Percentiles rank a stretch among this genome's conserved stretches.
Evolutionary conservation across 129 eudicot species (phyloP).

Genomic region (Flaveria robusta): DNA sequence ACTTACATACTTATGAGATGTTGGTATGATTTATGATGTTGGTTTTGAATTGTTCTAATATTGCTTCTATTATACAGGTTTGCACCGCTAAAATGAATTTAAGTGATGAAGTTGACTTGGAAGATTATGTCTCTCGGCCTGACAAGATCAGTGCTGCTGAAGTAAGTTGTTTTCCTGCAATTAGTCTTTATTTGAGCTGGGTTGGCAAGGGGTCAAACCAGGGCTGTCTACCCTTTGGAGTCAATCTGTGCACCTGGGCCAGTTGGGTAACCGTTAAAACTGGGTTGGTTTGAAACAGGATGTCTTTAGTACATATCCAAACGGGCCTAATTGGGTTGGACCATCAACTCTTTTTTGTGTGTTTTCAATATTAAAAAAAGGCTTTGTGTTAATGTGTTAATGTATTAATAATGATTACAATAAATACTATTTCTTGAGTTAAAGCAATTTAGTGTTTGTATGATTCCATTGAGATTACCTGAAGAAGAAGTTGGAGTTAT

Average conservation of each 20-base stretch:
- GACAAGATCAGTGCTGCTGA: constrained; percentile 98
- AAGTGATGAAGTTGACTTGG: constrained; percentile 87
- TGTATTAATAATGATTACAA: background rate
- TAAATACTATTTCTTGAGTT: background rate
- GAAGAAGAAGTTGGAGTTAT: too few relatives aligned
- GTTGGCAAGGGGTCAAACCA: background rate
- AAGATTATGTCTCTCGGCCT: constrained; percentile 89
- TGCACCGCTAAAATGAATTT: constrained; percentile 91
- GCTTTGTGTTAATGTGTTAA: background rate
- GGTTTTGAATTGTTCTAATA: background rate
- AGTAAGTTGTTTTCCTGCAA: constrained; percentile 47
- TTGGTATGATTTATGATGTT: background rate
- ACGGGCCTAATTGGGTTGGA: background rate
- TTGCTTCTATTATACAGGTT: constrained; percentile 48
- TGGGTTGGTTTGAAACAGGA: background rate
- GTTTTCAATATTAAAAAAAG: background rate
- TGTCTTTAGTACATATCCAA: background rate
- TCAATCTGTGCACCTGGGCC: background rate
- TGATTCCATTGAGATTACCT: too few relatives aligned
- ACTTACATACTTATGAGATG: background rate
- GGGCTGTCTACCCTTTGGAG: constrained; percentile 2
- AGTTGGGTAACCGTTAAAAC: background rate
- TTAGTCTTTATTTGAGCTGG: background rate
- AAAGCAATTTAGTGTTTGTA: too few relatives aligned
- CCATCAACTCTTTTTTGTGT: background rate